phyloP scores from a whole-genome alignment of 2,329 filamentous ascomycete species.

The Scedosporium minutisporum region DNA sequence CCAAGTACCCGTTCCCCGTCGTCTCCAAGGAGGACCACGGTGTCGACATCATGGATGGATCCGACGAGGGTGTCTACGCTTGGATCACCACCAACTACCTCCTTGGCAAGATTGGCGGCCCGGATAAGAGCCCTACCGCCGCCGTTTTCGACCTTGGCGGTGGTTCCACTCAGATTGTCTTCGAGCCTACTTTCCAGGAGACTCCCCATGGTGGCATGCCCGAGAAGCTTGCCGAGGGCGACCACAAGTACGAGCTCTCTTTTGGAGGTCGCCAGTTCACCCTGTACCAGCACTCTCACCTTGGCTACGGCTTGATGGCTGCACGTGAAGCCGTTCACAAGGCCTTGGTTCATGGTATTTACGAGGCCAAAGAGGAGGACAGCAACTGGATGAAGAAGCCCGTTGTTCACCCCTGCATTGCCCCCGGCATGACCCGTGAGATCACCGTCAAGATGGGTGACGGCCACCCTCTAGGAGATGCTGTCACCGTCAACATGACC shows the following conservation, averaged over 20 bases:
- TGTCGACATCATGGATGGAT: conserved; percentile 94
- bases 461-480: conserved; percentile 53
- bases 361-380: conserved; percentile 50
- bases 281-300: conserved; percentile 95
- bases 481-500: conserved; percentile 72
- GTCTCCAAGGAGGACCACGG: conserved; percentile 77
- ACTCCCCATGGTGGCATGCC: conserved; percentile 69
- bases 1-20: conserved; percentile 86
- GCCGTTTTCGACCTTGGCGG: conserved; percentile 94
- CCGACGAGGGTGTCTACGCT: conserved; percentile 93
- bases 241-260: conserved; percentile 88
- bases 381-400: conserved; percentile 60
- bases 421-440: conserved; percentile 65
- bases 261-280: conserved; percentile 88
- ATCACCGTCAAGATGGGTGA: conserved; percentile 63
- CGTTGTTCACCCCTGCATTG: conserved; percentile 77
- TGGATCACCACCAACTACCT: conserved; percentile 99
- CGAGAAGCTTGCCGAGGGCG: conserved; percentile 72
- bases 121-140: conserved; percentile 81
- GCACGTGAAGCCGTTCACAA: conserved; percentile 81
- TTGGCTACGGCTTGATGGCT: conserved; percentile 93
- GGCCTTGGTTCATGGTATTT: conserved; percentile 61
- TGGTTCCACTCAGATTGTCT: conserved; percentile 96
- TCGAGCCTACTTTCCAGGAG: conserved; percentile 84
- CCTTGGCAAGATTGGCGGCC: conserved; percentile 90